Conservation (phyloP, 2,329 filamentous ascomycete species). For the Ascochyta viciae-villosae region DNA sequence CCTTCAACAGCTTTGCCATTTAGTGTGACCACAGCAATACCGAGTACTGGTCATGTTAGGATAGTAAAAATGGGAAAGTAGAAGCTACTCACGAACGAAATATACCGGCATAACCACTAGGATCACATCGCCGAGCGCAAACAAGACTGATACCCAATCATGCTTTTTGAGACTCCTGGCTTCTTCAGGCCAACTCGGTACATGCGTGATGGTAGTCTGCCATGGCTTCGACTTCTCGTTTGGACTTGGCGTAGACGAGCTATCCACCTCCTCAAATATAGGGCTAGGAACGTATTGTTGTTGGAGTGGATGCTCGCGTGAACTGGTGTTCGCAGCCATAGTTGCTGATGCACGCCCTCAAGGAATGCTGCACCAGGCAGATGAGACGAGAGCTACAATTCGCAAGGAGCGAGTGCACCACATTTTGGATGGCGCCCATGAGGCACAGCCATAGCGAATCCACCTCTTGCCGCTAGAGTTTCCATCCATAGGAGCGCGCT, state of each 20-base stretch:
- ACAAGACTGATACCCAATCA: slow-evolving; percentile 33
- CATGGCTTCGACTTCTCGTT: slow-evolving; percentile 31
- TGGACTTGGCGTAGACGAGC: background rate
- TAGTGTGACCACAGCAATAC: slow-evolving; percentile 28
- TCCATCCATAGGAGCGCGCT: slow-evolving; percentile 28
- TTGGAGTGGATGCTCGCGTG: slow-evolving; percentile 23
- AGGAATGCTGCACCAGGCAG: slow-evolving; percentile 8
- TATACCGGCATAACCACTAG: slow-evolving; percentile 41
- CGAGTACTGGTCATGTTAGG: slow-evolving; percentile 32
- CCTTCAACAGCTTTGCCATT: slow-evolving; percentile 35
- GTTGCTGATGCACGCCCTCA: slow-evolving; percentile 18
- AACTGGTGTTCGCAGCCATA: slow-evolving; percentile 21
- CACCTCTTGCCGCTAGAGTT: slow-evolving; percentile 18
- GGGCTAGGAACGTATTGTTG: slow-evolving; percentile 2
- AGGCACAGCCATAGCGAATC: slow-evolving; percentile 36
- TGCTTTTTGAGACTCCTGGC: slow-evolving; percentile 32
- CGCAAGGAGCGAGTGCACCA: slow-evolving; percentile 31
- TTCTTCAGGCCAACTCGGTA: slow-evolving; percentile 43
- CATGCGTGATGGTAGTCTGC: slow-evolving; percentile 27
- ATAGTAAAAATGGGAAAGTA: too few relatives aligned
- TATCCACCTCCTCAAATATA: slow-evolving; percentile 7
- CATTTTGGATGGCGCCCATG: slow-evolving; percentile 32
- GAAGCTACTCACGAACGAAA: slow-evolving; percentile 40
- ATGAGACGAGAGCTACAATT: slow-evolving; percentile 26
- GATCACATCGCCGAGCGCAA: slow-evolving; percentile 33